phyloP scores from a whole-genome alignment of 192 early-diverging fungal species.

The Backusella liffmaniae region DNA sequence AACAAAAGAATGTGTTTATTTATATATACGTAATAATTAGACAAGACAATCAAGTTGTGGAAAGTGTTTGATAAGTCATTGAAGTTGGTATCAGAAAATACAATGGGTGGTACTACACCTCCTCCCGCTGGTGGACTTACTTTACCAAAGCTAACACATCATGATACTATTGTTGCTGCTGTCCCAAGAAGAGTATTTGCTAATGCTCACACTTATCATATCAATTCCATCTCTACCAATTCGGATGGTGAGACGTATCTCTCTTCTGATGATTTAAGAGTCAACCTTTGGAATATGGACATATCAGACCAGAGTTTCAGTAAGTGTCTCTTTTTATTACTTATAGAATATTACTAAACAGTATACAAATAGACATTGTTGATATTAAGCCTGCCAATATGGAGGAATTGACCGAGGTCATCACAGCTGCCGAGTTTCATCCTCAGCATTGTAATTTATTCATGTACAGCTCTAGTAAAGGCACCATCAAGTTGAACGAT shows the following conservation, averaged over 20 bases:
- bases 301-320: conserved; percentile 89
- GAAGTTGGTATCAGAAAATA: conserved; percentile 86
- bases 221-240: conserved; percentile 93
- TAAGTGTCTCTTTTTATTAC: background rate
- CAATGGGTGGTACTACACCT: conserved; percentile 48
- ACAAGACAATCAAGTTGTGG: conserved; percentile 92
- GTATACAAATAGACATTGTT: conserved; percentile 74
- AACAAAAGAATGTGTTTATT: background rate
- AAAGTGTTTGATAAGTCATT: conserved; percentile 90
- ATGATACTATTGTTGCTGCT: conserved; percentile 87
- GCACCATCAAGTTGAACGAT: conserved; percentile 94
- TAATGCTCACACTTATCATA: conserved; percentile 92
- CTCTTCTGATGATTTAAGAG: conserved; percentile 87
- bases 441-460: conserved; percentile 94
- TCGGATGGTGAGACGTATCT: conserved; percentile 89
- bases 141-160: conserved; percentile 77
- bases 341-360: background rate
- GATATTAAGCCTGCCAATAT: conserved; percentile 99
- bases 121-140: conserved; percentile 53
- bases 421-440: conserved; percentile 98
- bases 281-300: conserved; percentile 91
- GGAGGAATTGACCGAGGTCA: conserved; percentile 99
- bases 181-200: conserved; percentile 84
- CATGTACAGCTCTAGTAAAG: conserved; percentile 97
- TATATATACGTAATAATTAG: background rate